Evolutionary conservation across 257 asterid species (phyloP).

Genomic region (Scutellaria barbata): DNA sequence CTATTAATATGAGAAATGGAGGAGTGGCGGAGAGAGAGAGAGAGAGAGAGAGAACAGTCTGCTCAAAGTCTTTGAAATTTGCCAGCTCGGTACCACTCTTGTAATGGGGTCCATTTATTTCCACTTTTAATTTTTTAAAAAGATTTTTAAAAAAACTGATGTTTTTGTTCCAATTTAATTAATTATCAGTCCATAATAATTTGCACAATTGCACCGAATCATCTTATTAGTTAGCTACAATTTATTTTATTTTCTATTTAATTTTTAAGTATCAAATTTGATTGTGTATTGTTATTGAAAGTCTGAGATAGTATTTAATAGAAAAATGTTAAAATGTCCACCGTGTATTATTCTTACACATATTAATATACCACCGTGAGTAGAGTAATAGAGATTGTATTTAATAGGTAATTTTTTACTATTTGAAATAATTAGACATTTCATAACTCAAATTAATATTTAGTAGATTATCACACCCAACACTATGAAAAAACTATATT

Average conservation of each 20-base stretch:
- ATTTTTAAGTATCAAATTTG: background rate
- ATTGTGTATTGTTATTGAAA: no score
- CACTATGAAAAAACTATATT: background rate
- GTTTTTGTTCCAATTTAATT: slow-evolving; percentile 10
- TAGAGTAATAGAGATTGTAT: no score
- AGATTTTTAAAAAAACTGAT: background rate
- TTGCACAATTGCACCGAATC: slow-evolving; percentile 13
- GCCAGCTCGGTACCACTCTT: slow-evolving; percentile 58
- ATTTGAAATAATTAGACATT: no score
- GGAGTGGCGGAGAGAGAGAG: slow-evolving; percentile 8
- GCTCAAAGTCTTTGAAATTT: slow-evolving; percentile 39
- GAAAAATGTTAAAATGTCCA: no score
- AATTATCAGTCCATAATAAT: no score
- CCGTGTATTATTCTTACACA: no score
- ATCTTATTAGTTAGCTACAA: slow-evolving; percentile 34
- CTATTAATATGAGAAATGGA: slow-evolving; percentile 34
- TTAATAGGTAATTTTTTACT: no score
- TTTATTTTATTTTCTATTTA: background rate
- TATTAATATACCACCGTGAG: no score
- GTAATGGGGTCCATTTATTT: slow-evolving; percentile 43
- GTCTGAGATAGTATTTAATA: no score
- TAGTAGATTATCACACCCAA: no score
- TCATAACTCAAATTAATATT: no score
- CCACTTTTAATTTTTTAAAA: background rate
- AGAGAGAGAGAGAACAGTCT: slow-evolving; percentile 48